These are phyloP conservation scores for Emmonsia crescens DNA, from an alignment of 2,329 filamentous ascomycete genomes.

Conservation along the genomic window DNA sequence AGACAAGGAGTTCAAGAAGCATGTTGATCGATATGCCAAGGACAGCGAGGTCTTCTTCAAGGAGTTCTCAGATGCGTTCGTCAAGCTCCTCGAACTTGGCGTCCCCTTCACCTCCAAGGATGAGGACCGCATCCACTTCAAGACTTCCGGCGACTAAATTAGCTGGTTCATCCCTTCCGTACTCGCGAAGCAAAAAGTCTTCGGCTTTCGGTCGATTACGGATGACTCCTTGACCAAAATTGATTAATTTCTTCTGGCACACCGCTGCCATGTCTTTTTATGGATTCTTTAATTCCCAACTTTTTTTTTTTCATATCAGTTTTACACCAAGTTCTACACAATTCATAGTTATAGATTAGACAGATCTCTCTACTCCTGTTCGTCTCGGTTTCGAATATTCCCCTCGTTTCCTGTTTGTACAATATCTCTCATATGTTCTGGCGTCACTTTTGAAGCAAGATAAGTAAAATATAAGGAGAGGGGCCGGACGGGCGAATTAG, in stretches of 20 bases:
- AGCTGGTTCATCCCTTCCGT: background rate
- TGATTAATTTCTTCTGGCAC: conserved; percentile 3
- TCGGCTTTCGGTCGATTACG: background rate
- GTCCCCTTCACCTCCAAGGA: conserved; percentile 70
- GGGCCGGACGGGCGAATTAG: background rate
- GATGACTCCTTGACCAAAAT: background rate
- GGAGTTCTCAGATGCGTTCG: conserved; percentile 70
- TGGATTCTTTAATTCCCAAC: background rate
- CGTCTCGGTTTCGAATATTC: background rate
- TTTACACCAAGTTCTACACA: background rate
- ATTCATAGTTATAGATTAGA: background rate
- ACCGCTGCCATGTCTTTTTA: conserved; percentile 7
- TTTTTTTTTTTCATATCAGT: background rate
- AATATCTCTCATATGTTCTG: background rate
- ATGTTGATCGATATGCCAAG: conserved; percentile 79
- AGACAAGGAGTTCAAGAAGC: conserved; percentile 74
- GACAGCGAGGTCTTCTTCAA: conserved; percentile 87
- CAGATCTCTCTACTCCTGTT: conserved; percentile 7
- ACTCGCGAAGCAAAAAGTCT: background rate
- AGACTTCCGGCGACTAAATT: conserved; percentile 37
- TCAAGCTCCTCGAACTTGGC: conserved; percentile 84
- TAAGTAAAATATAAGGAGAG: background rate
- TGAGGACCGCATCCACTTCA: conserved; percentile 52
- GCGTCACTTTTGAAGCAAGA: background rate
- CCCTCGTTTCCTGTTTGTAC: background rate